Percentiles rank a stretch among this genome's conserved stretches.
These are phyloP conservation scores for Colletotrichum spaethianum DNA, from an alignment of 2,329 filamentous ascomycete genomes.

Conservation along the genomic window DNA sequence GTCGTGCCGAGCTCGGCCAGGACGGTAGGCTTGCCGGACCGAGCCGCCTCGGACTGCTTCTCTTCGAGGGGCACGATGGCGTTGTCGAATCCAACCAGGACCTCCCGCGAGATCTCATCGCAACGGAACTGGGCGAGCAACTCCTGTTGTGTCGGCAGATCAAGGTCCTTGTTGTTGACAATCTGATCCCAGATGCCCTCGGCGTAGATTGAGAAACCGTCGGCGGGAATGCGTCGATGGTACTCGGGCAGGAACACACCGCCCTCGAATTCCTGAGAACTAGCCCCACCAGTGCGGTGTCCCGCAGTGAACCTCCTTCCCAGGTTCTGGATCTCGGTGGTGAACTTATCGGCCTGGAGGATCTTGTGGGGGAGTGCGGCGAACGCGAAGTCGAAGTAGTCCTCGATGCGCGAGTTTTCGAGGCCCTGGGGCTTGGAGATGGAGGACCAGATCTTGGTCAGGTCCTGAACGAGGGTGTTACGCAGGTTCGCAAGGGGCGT, in stretches of 20 bases:
- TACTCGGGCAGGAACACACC: slow-evolving; percentile 94
- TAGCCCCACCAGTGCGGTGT: slow-evolving; percentile 77
- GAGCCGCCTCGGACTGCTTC: slow-evolving; percentile 81
- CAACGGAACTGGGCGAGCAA: slow-evolving; percentile 96
- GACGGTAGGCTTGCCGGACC: slow-evolving; percentile 80
- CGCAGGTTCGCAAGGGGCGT: slow-evolving; percentile 93
- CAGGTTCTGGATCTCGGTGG: slow-evolving; percentile 83
- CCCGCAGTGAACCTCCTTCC: slow-evolving; percentile 87
- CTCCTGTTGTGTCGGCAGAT: slow-evolving; percentile 97
- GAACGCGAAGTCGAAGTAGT: slow-evolving; percentile 99
- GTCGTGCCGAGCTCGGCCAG: slow-evolving; percentile 81
- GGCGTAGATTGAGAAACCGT: slow-evolving; percentile 96
- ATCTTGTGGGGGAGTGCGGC: slow-evolving; percentile 97
- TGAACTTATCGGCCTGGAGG: slow-evolving; percentile 92
- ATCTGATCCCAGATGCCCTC: slow-evolving; percentile 98
- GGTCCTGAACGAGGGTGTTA: slow-evolving; percentile 90
- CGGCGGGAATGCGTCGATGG: slow-evolving; percentile 94
- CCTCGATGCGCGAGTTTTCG: slow-evolving; percentile 90
- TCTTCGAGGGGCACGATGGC: slow-evolving; percentile 89
- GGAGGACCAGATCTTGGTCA: slow-evolving; percentile 92
- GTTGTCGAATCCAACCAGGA: slow-evolving; percentile 85
- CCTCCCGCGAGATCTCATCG: slow-evolving; percentile 95
- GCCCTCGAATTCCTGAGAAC: slow-evolving; percentile 78
- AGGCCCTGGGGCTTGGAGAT: slow-evolving; percentile 92
- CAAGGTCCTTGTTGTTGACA: slow-evolving; percentile 97